phyloP scores from a whole-genome alignment of 805 yeast genomes.

The Maudiozyma bulderi region DNA sequence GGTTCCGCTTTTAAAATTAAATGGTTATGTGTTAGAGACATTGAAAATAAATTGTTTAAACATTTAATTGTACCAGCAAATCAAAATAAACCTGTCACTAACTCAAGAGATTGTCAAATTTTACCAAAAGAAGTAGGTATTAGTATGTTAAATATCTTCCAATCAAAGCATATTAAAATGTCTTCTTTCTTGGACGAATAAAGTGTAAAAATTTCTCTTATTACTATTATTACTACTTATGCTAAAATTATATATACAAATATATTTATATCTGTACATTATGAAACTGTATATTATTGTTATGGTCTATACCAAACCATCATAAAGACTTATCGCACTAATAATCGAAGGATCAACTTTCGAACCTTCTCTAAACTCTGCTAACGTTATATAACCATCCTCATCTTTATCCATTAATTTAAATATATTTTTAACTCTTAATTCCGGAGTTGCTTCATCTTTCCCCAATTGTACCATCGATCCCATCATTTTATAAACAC shows the following conservation, averaged over 20 bases:
- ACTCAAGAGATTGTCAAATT: conserved; percentile 55
- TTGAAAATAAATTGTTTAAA: conserved; percentile 40
- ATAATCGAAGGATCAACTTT: conserved; percentile 70
- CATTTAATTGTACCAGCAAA: conserved; percentile 37
- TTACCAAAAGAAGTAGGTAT: conserved; percentile 40
- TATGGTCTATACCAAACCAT: conserved; percentile 51
- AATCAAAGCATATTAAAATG: not conserved
- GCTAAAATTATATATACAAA: not conserved
- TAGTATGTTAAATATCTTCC: conserved; percentile 38
- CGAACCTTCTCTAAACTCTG: conserved; percentile 76
- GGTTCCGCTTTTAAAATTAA: conserved; percentile 44
- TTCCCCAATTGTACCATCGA: conserved; percentile 81
- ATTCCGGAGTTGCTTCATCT: conserved; percentile 88
- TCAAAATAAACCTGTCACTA: conserved; percentile 43
- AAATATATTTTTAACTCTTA: conserved; percentile 76
- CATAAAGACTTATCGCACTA: conserved; percentile 68
- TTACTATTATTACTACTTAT: not conserved
- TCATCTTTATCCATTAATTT: conserved; percentile 58
- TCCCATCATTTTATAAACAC: conserved; percentile 93
- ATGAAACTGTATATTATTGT: not conserved
- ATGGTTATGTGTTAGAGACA: conserved; percentile 44
- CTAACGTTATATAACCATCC: conserved; percentile 61
- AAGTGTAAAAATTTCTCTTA: not conserved
- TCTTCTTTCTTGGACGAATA: conserved; percentile 15
- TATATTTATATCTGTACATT: not conserved